Evolutionary conservation across 1,284 basidiomycete genomes (phyloP).

Genomic region (Golubevia sp.): DNA sequence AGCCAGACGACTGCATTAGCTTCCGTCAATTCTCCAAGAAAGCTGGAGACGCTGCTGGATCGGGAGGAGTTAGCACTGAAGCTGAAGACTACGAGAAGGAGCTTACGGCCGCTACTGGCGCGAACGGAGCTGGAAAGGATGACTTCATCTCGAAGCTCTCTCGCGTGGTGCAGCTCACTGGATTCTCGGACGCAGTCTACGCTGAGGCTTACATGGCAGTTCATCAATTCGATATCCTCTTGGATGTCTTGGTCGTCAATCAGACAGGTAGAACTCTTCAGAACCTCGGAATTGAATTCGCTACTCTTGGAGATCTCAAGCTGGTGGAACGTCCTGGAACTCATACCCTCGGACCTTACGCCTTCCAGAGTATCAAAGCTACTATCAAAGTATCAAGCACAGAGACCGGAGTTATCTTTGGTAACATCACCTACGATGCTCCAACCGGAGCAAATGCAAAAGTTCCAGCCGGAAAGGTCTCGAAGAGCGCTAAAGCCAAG

Average conservation of each 20-base stretch:
- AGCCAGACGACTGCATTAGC: constrained; percentile 87
- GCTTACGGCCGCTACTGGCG: constrained; percentile 85
- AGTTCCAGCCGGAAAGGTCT: neutral
- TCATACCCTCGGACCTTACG: constrained; percentile 91
- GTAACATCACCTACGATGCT: constrained; percentile 91
- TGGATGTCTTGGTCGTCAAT: constrained; percentile 97
- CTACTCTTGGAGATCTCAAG: constrained; percentile 94
- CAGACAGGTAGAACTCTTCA: constrained; percentile 93
- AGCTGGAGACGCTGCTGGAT: constrained; percentile 74
- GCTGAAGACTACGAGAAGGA: constrained; percentile 79
- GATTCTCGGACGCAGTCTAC: constrained; percentile 98
- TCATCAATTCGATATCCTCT: constrained; percentile 94
- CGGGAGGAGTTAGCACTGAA: constrained; percentile 64
- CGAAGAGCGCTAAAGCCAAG: constrained; percentile 2
- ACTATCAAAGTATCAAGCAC: constrained; percentile 88
- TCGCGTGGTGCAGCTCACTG: constrained; percentile 92
- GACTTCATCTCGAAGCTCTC: constrained; percentile 97
- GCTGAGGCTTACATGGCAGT: constrained; percentile 98
- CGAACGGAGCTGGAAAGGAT: constrained; percentile 76
- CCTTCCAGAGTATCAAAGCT: constrained; percentile 97
- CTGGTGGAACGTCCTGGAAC: constrained; percentile 92
- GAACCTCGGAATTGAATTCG: constrained; percentile 96
- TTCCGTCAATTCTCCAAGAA: constrained; percentile 97
- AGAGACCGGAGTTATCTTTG: constrained; percentile 97
- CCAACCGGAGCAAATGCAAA: constrained; percentile 74